Percentiles rank a stretch among this genome's conserved stretches.
Evolutionary conservation across 257 asterid species (phyloP).

Genomic region (Nicotiana obtusifolia): DNA sequence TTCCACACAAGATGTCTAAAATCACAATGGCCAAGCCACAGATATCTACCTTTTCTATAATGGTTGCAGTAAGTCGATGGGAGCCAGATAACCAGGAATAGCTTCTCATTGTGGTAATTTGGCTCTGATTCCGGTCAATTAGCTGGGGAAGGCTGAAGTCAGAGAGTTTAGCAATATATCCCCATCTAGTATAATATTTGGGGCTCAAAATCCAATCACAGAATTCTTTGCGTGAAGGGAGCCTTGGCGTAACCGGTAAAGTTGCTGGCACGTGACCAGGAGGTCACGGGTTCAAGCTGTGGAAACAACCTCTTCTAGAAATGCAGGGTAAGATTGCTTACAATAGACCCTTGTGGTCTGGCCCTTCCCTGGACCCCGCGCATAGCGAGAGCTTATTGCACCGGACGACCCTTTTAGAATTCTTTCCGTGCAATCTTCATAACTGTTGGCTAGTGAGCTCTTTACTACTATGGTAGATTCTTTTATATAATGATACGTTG

Average conservation of each 20-base stretch:
- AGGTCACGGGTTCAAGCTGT: too few species aligned
- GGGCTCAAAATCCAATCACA: slow-evolving; percentile 17
- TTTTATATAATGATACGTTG: slow-evolving; percentile 19
- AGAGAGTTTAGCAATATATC: slow-evolving; percentile 14
- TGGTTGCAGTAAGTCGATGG: slow-evolving; percentile 6
- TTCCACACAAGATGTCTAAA: slow-evolving; percentile 12
- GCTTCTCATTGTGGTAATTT: slow-evolving; percentile 17
- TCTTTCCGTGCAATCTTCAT: slow-evolving; percentile 15
- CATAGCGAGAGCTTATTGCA: too few species aligned
- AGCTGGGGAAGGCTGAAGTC: slow-evolving; percentile 26
- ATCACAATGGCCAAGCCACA: slow-evolving; percentile 15
- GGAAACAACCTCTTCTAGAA: too few species aligned
- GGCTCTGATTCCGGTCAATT: slow-evolving; percentile 13
- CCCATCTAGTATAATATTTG: slow-evolving; percentile 20
- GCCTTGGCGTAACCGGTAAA: too few species aligned
- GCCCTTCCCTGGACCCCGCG: too few species aligned
- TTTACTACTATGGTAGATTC: slow-evolving; percentile 1
- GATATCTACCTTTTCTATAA: slow-evolving; percentile 15
- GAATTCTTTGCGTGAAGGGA: background rate
- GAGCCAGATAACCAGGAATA: slow-evolving; percentile 17
- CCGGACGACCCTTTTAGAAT: background rate
- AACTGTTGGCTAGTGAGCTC: background rate
- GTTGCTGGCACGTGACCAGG: too few species aligned
- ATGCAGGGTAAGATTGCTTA: too few species aligned
- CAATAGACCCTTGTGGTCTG: too few species aligned